These are phyloP conservation scores for Dothistroma pini DNA, from an alignment of 2,329 filamentous ascomycete genomes.

Conservation along the genomic window DNA sequence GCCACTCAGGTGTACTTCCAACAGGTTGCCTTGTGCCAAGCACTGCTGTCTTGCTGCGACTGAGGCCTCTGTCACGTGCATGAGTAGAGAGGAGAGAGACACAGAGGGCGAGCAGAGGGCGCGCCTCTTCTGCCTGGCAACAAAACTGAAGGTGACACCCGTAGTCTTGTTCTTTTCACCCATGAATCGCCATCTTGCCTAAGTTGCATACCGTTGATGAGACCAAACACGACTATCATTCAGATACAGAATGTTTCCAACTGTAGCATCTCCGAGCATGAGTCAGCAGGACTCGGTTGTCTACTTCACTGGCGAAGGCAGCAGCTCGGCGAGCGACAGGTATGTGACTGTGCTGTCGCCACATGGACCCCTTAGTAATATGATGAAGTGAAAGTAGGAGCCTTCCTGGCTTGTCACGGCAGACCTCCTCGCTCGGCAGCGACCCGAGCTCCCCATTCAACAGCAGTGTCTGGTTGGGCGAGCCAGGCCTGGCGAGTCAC, in stretches of 20 bases:
- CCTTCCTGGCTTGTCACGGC: not conserved
- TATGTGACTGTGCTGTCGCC: not conserved
- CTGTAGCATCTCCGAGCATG: not conserved
- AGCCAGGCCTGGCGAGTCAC: not conserved
- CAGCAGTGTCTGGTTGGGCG: not conserved
- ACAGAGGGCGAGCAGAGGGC: not conserved
- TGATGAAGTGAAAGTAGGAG: not conserved
- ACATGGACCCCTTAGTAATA: not conserved
- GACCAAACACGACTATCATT: not conserved
- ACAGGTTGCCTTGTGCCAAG: not conserved
- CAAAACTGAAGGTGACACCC: not conserved
- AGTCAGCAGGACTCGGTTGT: not conserved
- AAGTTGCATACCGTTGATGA: not conserved
- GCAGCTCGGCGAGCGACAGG: not conserved
- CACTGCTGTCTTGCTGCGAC: not conserved
- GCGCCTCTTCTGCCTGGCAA: not conserved
- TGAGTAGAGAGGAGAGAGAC: not conserved
- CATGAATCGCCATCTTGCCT: not conserved
- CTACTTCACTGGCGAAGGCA: not conserved
- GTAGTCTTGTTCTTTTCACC: not conserved
- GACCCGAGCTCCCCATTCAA: not conserved
- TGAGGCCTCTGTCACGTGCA: not conserved
- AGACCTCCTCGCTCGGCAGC: not conserved
- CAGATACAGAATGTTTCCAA: not conserved
- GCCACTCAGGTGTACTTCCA: not conserved